Conservation (phyloP, 2,329 filamentous ascomycete species). For the Metarhizium brunneum region DNA sequence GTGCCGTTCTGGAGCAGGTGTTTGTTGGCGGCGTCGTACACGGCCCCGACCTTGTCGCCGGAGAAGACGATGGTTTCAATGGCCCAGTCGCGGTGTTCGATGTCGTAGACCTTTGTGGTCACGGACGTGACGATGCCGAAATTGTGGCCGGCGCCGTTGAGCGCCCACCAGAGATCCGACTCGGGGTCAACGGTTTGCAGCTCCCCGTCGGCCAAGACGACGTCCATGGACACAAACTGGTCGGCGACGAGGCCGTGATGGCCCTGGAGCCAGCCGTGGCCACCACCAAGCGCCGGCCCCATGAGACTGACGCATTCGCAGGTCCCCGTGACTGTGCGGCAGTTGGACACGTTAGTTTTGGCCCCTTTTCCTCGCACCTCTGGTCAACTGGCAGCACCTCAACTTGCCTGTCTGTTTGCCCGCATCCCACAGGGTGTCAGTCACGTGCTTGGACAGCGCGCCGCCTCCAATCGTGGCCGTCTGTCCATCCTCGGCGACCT, state of each 20-base stretch:
- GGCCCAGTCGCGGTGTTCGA: conserved; percentile 28
- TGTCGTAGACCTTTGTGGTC: conserved; percentile 38
- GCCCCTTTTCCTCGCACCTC: too few relatives aligned
- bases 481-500: conserved; percentile 30
- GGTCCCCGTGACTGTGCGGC: conserved; percentile 31
- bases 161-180: conserved; percentile 48
- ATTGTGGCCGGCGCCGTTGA: conserved; percentile 49
- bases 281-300: conserved; percentile 46
- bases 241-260: conserved; percentile 43
- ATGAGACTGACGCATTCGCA: conserved; percentile 43
- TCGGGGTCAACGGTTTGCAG: conserved; percentile 26
- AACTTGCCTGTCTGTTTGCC: conserved; percentile 35
- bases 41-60: conserved; percentile 27
- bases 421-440: conserved; percentile 36
- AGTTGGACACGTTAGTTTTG: not conserved
- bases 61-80: conserved; percentile 35
- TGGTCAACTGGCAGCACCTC: too few relatives aligned
- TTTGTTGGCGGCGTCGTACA: conserved; percentile 32
- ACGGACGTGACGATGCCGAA: conserved; percentile 48
- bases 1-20: conserved; percentile 31
- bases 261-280: conserved; percentile 46
- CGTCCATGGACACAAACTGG: conserved; percentile 39
- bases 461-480: conserved; percentile 41
- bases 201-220: conserved; percentile 42
- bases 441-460: conserved; percentile 33